Evolutionary conservation across 495 filamentous ascomycete genomes (phyloP), one percentile per base, ranked within the genome.

Genomic region (Penicillium cataractarum): DNA sequence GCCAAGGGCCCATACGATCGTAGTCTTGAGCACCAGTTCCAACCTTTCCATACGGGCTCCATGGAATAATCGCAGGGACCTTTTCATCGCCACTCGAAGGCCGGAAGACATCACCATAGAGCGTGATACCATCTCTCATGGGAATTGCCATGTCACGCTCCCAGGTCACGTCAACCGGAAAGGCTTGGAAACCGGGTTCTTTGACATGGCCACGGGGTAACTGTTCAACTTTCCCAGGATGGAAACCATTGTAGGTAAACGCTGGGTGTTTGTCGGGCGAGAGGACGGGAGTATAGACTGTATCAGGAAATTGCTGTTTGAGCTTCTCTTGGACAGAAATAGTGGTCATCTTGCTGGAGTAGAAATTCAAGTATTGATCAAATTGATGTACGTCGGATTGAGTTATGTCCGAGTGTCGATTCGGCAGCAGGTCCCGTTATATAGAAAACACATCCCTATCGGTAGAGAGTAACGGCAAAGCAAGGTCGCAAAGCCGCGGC

Each of bases 1-100:
- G 39, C 24, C 39, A 68, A 6, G 68, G 65, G 0, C 56, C 65
- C 59, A 66, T 62, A 22, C 44, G 58, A 19, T 68, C 62, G 32
- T 64, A 61, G 37, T 49, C 55, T 6, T 58, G 46, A 9, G 68
- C 50, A 21, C 71, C 51, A 9, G 54, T 65, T 13, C 58, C 61
- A 12, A 44, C 54, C 52, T 80, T 80, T 12, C 77, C 77, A 54
- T 74, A 79, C 15, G 71, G 74, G 29, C 66, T 66, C 69, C 67
- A 76, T 12, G 61, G 48, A 13, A 79, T 57, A 17, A 81, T 65
- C 0, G 74, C 77, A 4, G 77, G 77, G 0, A 77, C 71, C 10
- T 63, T 49, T 3, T 52, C 26, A 5, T 50, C 31, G 12, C n/a
- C 48, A 27, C 55, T 24, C 0, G 44, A 42, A 4, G 75, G 71